Evolutionary conservation across 257 asterid species (phyloP), one percentile per base, ranked within the genome.

Genomic region (Prunella vulgaris): DNA sequence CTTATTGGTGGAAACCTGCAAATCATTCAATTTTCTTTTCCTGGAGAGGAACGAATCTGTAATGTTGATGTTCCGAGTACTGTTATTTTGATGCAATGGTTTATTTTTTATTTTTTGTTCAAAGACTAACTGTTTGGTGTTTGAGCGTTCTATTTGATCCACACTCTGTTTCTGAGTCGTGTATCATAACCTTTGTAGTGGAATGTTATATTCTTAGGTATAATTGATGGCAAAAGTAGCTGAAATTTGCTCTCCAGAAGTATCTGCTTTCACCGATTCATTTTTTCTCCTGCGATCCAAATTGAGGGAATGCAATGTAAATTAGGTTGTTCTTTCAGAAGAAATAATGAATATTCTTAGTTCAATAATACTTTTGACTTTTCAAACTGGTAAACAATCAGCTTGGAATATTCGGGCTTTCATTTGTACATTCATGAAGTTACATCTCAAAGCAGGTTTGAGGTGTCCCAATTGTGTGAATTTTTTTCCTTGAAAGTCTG

Each of bases 61-160:
- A 46, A 46, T 14, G 60, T 59, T 73, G 14, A 10, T 56, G 27
- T 59, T 53, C 10, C 75, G 70, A 24, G 5, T 68, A 14, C 22
- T 52, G 28, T 15, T 35, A 60, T 71, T 57, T 12, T 71, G 30
- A 9, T 18, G 15, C 8, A 21, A 40, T 67, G 15, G n/a, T 8
- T 60, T 42, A 15, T 70, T 3, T 15, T n/a, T n/a, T n/a, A n/a
- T n/a, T n/a, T 22, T 35, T 28, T 59, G 5, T 46, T 20, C 15
- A 17, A 4, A 2, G 56, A 10, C 28, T 13, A 59, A 20, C 38
- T 1, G 15, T 3, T 32, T n/a, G 67, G 42, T 40, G 35, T 30
- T 33, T 35, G 48, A 12, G 60, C 25, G 5, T 35, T 27, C 5
- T 76, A 61, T 59, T 27, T 62, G 57, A n/a, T 53, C n/a, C 44